phyloP scores from a whole-genome alignment of 2,329 filamentous ascomycete species.

The Tolypocladium tropicale region DNA sequence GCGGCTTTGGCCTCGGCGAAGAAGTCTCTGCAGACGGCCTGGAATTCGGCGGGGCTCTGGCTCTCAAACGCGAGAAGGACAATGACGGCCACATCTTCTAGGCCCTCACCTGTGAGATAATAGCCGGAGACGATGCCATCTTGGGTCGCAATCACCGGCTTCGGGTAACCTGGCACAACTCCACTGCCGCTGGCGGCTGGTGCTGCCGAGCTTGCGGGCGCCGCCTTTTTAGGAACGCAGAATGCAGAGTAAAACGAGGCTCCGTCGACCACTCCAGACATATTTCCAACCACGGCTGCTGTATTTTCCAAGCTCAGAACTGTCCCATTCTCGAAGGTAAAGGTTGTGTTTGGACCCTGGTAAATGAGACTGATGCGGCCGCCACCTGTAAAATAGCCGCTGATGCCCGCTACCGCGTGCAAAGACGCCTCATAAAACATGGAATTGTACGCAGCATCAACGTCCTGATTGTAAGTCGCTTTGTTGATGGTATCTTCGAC shows the following conservation, averaged over 20 bases:
- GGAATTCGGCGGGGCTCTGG: slow-evolving; percentile 20
- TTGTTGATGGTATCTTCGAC: slow-evolving; percentile 10
- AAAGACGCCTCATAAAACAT: slow-evolving; percentile 21
- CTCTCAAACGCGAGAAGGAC: slow-evolving; percentile 14
- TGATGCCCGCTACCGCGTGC: slow-evolving; percentile 6
- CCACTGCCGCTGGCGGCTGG: not conserved
- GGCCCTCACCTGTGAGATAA: slow-evolving; percentile 22
- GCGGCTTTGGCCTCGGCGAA: slow-evolving; percentile 26
- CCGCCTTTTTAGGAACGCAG: slow-evolving; percentile 12
- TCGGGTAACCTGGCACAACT: slow-evolving; percentile 15
- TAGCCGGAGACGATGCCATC: slow-evolving; percentile 17
- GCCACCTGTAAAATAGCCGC: slow-evolving; percentile 20
- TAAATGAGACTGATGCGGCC: slow-evolving; percentile 18
- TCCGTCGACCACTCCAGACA: slow-evolving; percentile 20
- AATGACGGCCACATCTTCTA: slow-evolving; percentile 22
- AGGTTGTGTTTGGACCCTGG: slow-evolving; percentile 20
- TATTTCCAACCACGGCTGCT: slow-evolving; percentile 16
- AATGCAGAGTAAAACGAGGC: slow-evolving; percentile 22
- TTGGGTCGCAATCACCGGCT: slow-evolving; percentile 15
- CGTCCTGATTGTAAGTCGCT: slow-evolving; percentile 12
- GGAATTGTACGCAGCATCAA: slow-evolving; percentile 24
- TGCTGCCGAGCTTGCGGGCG: not conserved
- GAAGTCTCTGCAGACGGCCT: slow-evolving; percentile 21
- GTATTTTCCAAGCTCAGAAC: slow-evolving; percentile 17
- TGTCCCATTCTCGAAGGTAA: slow-evolving; percentile 27